Evolutionary conservation across 108 stramenopile species (phyloP), one percentile per base, ranked within the genome.

Genomic region (Conticribra weissflogii): DNA sequence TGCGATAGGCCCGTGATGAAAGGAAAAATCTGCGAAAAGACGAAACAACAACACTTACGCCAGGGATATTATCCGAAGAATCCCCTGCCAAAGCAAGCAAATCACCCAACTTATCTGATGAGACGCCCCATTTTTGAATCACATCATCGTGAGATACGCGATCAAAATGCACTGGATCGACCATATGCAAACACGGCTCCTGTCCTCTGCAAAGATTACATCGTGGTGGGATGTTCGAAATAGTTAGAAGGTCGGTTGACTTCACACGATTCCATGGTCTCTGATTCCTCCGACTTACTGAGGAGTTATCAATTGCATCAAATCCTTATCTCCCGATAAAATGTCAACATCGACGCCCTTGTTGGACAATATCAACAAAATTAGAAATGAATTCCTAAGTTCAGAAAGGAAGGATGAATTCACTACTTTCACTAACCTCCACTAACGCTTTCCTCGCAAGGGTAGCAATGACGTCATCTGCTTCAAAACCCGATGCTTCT

Each of bases 401-500:
- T n/a, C n/a, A n/a, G n/a, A n/a, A n/a, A n/a, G n/a, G n/a, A n/a
- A n/a, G n/a, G n/a, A n/a, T n/a, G n/a, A n/a, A n/a, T n/a, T n/a
- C n/a, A n/a, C n/a, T n/a, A n/a, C n/a, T n/a, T n/a, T n/a, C n/a
- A n/a, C n/a, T n/a, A n/a, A n/a, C n/a, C n/a, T 87, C 78, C 46
- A 83, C 63, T 2, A 81, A 34, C 2, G 88, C 92, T 65, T 69
- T 76, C n/a, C 63, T 74, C 2, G 87, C 65, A 23, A 96, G 46
- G 0, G 91, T 91, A 0, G 95, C 95, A 76, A 96, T 96, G 25
- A 96, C 93, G 83, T 96, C 95, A 60, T 96, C 95, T 1, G 95
- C 95, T 68, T 96, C 95, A 67, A 79, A 94, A 0, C 85, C 87
- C 48, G 69, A 66, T 9, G 93, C 91, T 78, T 90, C 81, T 19